A percentile compares a stretch with the other conserved stretches of the same genome.
phyloP scores from a whole-genome alignment of 2,329 filamentous ascomycete species.

The Xylariaceae sp. region DNA sequence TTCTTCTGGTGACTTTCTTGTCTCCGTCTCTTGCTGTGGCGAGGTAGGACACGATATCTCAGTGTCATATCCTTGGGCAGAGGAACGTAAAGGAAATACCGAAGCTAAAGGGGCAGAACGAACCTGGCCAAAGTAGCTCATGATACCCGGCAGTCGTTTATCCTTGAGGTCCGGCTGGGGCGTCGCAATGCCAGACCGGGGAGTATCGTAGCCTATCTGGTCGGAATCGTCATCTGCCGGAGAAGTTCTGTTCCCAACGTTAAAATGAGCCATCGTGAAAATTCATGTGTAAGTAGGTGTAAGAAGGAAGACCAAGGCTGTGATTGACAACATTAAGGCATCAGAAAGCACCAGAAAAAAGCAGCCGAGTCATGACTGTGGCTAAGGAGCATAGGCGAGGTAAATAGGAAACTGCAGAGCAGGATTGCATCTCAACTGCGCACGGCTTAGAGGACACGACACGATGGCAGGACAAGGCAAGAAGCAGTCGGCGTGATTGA shows the following conservation, averaged over 20 bases:
- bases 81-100: constrained; percentile 36
- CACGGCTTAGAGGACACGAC: constrained; percentile 7
- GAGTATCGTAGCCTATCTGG: constrained; percentile 79
- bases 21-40: constrained; percentile 32
- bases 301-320: too few species aligned
- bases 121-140: constrained; percentile 99
- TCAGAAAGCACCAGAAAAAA: neutral
- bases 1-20: constrained; percentile 19
- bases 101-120: constrained; percentile 72
- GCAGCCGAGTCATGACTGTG: neutral
- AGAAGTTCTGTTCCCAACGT: constrained; percentile 51
- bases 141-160: constrained; percentile 91
- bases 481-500: constrained; percentile 7
- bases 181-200: constrained; percentile 86
- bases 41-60: constrained; percentile 32
- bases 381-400: too few species aligned
- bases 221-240: constrained; percentile 68
- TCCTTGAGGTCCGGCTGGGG: constrained; percentile 91
- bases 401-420: too few species aligned
- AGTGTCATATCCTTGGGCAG: constrained; percentile 37
- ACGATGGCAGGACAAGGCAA: constrained; percentile 6
- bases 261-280: constrained; percentile 39
- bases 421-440: constrained; percentile 7
- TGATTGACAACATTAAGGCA: neutral
- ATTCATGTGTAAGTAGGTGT: too few species aligned